Percentiles rank a stretch among this genome's conserved stretches.
Evolutionary conservation across 805 yeast genomes (phyloP).

Genomic region (Yarrowia sp.): DNA sequence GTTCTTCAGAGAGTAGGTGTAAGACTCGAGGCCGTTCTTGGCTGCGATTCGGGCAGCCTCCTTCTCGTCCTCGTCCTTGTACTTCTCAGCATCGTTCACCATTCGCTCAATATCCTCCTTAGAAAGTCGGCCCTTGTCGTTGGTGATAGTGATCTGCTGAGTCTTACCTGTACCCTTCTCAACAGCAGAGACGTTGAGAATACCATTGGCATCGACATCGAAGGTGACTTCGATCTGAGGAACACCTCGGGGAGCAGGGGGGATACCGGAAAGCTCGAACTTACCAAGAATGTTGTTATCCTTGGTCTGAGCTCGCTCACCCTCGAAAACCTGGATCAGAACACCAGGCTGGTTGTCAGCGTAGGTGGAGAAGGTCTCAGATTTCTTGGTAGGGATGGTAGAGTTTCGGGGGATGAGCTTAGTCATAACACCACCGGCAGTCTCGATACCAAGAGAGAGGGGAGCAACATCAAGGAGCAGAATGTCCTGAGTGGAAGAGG

Average conservation of each 20-base stretch:
- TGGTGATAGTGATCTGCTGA: neutral
- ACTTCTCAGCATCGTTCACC: slow-evolving; percentile 9
- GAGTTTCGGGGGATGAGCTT: slow-evolving; percentile 10
- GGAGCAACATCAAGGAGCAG: neutral
- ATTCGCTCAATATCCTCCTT: slow-evolving; percentile 6
- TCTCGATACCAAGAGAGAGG: neutral
- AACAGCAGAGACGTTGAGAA: neutral
- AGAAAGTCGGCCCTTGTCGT: slow-evolving; percentile 8
- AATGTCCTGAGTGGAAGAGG: neutral
- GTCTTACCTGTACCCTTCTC: slow-evolving; percentile 2
- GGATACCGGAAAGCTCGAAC: neutral
- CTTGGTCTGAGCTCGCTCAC: slow-evolving; percentile 9
- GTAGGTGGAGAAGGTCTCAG: slow-evolving; percentile 3
- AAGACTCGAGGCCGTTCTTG: neutral
- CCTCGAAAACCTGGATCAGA: slow-evolving; percentile 1
- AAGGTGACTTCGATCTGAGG: neutral
- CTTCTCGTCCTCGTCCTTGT: slow-evolving; percentile 5
- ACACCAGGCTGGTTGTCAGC: slow-evolving; percentile 2
- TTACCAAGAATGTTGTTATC: neutral
- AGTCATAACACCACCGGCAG: neutral
- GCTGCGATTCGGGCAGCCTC: slow-evolving; percentile 4
- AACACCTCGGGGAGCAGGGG: neutral
- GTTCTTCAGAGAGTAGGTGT: neutral
- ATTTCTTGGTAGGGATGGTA: neutral
- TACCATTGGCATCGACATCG: neutral